These are phyloP conservation scores for Condylostoma magnum DNA, from an alignment of 169 alveolate species.

Conservation along the genomic window DNA sequence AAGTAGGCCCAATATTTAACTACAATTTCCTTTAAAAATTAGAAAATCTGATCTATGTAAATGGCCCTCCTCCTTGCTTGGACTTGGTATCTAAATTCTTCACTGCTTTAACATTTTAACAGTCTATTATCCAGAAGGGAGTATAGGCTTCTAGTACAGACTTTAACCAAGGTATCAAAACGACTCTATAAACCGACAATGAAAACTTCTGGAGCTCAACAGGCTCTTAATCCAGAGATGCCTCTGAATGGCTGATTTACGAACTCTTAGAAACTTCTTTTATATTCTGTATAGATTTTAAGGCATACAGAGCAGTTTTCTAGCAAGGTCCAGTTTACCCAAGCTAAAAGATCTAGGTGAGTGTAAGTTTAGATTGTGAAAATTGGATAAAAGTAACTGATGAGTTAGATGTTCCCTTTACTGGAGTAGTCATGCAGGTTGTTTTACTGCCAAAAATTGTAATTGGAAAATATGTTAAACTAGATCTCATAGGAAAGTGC, in stretches of 20 bases:
- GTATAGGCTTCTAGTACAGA: not conserved
- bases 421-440: not conserved
- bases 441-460: slow-evolving; percentile 7
- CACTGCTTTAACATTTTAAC: too few relatives aligned
- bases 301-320: slow-evolving; percentile 1
- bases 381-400: not conserved
- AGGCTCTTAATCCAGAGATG: not conserved
- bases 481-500: not conserved
- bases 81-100: too few relatives aligned
- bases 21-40: too few relatives aligned
- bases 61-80: too few relatives aligned
- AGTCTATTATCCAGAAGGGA: not conserved
- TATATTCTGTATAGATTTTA: not conserved
- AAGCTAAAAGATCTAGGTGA: not conserved
- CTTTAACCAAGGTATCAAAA: not conserved
- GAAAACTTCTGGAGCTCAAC: slow-evolving; percentile 13
- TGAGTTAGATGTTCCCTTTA: not conserved
- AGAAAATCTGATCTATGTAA: too few relatives aligned
- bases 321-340: slow-evolving; percentile 21
- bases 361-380: not conserved
- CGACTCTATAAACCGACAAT: not conserved
- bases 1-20: too few relatives aligned
- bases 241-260: slow-evolving; percentile 1
- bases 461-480: slow-evolving; percentile 7
- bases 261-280: not conserved